These are phyloP conservation scores for Suillus weaverae DNA, from an alignment of 768 basidiomycete genomes.

Conservation along the genomic window DNA sequence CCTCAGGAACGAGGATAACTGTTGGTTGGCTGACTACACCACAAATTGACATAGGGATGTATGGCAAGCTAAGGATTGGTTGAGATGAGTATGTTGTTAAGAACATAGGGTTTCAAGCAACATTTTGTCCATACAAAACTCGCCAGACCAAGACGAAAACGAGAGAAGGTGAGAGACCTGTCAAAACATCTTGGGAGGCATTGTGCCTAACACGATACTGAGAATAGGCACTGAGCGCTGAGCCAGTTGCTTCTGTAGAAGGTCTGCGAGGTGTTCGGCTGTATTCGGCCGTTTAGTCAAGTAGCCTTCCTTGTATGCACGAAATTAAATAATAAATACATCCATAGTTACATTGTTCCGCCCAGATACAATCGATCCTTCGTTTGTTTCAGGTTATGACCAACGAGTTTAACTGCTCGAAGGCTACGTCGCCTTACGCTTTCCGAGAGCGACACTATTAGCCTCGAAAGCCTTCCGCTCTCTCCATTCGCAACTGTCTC, in stretches of 20 bases:
- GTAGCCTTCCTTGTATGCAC: neutral
- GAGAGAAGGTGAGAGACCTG: neutral
- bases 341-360: neutral
- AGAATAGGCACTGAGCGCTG: neutral
- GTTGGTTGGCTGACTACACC: neutral
- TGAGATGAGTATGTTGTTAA: neutral
- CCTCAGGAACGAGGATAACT: neutral
- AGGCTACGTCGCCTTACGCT: neutral
- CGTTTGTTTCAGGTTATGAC: neutral
- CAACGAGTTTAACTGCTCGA: neutral
- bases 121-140: neutral
- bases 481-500: constrained; percentile 79
- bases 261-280: neutral
- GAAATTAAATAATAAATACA: neutral
- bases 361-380: neutral
- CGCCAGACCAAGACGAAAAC: neutral
- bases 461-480: constrained; percentile 45
- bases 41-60: neutral
- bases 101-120: neutral
- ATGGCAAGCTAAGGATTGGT: neutral
- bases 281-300: neutral
- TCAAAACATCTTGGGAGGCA: neutral
- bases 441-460: neutral
- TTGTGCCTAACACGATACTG: neutral
- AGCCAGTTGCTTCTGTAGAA: neutral